Evolutionary conservation across 257 asterid species (phyloP).

Genomic region (Pogostemon cablin): DNA sequence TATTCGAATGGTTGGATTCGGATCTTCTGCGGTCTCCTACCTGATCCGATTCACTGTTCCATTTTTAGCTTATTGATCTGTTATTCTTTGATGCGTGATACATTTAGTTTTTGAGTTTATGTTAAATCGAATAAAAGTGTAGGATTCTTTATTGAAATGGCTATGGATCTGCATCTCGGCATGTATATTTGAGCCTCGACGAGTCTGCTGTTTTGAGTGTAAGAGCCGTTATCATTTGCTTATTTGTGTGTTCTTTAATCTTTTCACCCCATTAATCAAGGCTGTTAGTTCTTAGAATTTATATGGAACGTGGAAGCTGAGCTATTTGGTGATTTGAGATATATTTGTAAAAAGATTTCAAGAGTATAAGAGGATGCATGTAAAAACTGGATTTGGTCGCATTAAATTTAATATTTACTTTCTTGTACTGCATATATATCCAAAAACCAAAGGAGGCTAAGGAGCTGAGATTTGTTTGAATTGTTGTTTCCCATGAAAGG

Average conservation of each 20-base stretch:
- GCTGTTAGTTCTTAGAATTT: conserved; percentile 21
- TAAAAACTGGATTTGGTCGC: conserved; percentile 3
- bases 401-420: conserved; percentile 19
- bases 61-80: conserved; percentile 35
- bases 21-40: conserved; percentile 41
- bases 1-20: conserved; percentile 47
- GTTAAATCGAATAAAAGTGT: conserved; percentile 28
- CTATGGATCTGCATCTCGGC: conserved; percentile 58
- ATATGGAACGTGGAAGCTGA: conserved; percentile 20
- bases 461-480: background rate
- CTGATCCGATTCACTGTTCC: conserved; percentile 44
- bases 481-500: conserved; percentile 27
- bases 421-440: background rate
- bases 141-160: conserved; percentile 29
- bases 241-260: background rate
- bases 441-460: background rate
- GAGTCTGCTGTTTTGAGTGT: conserved; percentile 47
- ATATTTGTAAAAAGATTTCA: background rate
- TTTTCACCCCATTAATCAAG: conserved; percentile 5
- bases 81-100: conserved; percentile 13
- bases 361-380: conserved; percentile 12
- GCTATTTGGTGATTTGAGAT: conserved; percentile 4
- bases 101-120: background rate
- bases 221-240: conserved; percentile 46
- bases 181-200: conserved; percentile 39